A percentile compares a stretch with the other conserved stretches of the same genome.
phyloP scores from a whole-genome alignment of 1,284 basidiomycete genomes.

The Malassezia cuniculi region DNA sequence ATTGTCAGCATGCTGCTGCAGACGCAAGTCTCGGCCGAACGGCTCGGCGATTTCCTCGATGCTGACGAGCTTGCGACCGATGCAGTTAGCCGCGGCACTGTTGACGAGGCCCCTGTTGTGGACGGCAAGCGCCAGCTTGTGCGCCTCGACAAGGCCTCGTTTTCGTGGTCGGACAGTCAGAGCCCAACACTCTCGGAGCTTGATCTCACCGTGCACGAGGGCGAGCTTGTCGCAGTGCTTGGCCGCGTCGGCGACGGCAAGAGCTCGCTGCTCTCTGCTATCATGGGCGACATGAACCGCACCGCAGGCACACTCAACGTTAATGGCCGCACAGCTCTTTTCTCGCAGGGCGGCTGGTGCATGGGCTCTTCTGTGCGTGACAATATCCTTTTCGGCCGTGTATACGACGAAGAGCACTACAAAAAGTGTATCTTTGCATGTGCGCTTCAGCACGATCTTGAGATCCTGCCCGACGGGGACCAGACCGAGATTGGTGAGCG shows the following conservation, averaged over 20 bases:
- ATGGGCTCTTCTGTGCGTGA: conserved; percentile 47
- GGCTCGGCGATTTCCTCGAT: conserved; percentile 63
- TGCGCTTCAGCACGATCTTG: conserved; percentile 67
- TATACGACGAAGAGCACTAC: conserved; percentile 59
- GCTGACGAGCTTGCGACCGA: conserved; percentile 71
- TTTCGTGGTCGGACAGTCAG: conserved; percentile 56
- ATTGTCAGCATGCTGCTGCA: conserved; percentile 53
- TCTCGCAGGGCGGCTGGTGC: conserved; percentile 75
- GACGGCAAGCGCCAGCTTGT: conserved; percentile 42
- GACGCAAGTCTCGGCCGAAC: conserved; percentile 69
- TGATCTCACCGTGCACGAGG: conserved; percentile 62
- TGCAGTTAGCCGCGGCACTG: too few relatives aligned
- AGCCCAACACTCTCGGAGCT: conserved; percentile 64
- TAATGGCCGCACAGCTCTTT: conserved; percentile 67
- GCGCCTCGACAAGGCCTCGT: conserved; percentile 45
- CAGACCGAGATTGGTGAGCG: conserved; percentile 67
- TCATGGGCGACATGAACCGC: conserved; percentile 73
- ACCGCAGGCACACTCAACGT: conserved; percentile 61
- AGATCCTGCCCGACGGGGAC: conserved; percentile 59
- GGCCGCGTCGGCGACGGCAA: conserved; percentile 89
- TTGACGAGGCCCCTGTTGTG: conserved; percentile 49
- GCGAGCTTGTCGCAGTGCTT: conserved; percentile 73
- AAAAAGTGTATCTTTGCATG: conserved; percentile 54
- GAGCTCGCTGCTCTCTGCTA: conserved; percentile 48
- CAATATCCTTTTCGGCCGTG: conserved; percentile 61